Percentiles rank a stretch among this genome's conserved stretches.
Evolutionary conservation across 306 rosid species (phyloP).

Genomic region (Herpetospermum pedunculosum): DNA sequence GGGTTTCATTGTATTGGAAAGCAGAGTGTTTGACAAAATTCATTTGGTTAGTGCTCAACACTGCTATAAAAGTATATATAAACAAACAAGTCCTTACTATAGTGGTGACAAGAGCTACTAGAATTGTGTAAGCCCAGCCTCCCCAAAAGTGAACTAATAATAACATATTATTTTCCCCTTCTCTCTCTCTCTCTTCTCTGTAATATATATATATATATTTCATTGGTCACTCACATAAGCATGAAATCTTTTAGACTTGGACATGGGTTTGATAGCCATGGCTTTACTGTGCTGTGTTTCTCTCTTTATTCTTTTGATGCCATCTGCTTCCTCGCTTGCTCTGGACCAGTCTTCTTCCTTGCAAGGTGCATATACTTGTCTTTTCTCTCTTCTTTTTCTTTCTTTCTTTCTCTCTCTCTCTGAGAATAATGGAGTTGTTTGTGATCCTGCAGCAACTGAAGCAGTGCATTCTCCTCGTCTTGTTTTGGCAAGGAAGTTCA

Average conservation of each 20-base stretch:
- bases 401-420: background rate
- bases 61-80: background rate
- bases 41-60: background rate
- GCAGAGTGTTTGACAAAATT: background rate
- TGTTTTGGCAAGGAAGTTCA: background rate
- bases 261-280: background rate
- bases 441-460: background rate
- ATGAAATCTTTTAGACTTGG: background rate
- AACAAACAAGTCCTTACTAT: background rate
- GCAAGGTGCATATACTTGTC: background rate
- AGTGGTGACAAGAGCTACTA: slow-evolving; percentile 8
- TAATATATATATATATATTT: slow-evolving; percentile 11
- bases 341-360: background rate
- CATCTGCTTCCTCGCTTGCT: background rate
- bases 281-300: background rate
- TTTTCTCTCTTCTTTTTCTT: background rate
- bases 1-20: background rate
- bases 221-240: background rate
- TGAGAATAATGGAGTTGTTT: background rate
- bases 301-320: background rate
- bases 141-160: background rate
- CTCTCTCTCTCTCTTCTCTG: background rate
- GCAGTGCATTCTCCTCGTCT: background rate
- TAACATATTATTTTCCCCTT: background rate
- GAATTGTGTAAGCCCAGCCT: background rate